Evolutionary conservation across 179 eudicot genomes (phyloP).

Genomic region (Silene noctiflora): DNA sequence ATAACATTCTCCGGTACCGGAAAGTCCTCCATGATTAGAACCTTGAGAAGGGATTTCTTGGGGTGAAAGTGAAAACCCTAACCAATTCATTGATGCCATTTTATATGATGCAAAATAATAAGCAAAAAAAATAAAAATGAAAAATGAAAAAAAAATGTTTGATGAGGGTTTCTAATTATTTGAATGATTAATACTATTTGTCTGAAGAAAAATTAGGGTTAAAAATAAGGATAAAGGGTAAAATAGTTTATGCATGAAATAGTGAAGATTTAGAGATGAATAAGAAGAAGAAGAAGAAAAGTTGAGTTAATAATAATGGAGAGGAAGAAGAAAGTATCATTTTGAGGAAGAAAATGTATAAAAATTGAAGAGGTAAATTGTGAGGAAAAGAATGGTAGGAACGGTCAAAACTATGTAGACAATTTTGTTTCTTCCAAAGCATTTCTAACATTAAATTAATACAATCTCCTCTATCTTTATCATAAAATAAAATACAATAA

Average conservation of each 20-base stretch:
- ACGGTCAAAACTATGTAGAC: conserved; percentile 40
- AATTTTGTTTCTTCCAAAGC: conserved; percentile 48
- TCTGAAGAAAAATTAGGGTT: conserved; percentile 1
- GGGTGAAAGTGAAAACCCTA: conserved; percentile 79
- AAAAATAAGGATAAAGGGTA: not conserved
- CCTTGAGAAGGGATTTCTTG: conserved; percentile 46
- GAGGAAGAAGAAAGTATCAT: conserved; percentile 15
- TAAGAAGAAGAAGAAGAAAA: not conserved
- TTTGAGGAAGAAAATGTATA: conserved; percentile 17
- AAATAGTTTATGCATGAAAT: conserved; percentile 28
- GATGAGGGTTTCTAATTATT: not conserved
- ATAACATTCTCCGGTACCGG: conserved; percentile 33
- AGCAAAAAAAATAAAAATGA: not conserved
- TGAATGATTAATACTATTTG: too few relatives aligned
- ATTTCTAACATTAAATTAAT: conserved; percentile 37
- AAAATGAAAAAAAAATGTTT: not conserved
- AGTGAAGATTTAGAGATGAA: not conserved
- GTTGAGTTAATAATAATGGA: conserved; percentile 7
- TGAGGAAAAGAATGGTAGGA: conserved; percentile 39
- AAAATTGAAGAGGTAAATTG: conserved; percentile 2
- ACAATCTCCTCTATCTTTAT: conserved; percentile 26
- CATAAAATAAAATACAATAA: not conserved
- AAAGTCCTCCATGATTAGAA: conserved; percentile 19
- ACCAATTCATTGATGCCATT: conserved; percentile 60
- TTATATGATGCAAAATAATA: too few relatives aligned